Evolutionary conservation across 805 yeast species (phyloP).

Genomic region (Kockiozyma suomiensis): DNA sequence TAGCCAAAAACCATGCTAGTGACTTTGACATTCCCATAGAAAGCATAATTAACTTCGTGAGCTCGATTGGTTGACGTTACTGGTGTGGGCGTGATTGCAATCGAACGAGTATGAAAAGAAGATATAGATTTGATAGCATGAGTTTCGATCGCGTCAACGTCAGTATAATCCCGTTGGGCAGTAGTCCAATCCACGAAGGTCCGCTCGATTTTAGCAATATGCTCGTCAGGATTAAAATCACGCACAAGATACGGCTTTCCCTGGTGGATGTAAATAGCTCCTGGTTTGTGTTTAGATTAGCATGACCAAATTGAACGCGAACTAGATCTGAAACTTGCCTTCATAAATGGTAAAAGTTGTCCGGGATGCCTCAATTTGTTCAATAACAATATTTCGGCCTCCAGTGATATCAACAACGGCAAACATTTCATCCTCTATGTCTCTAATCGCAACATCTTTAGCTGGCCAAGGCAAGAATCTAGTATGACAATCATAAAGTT

Average conservation of each 20-base stretch:
- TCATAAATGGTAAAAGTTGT: conserved; percentile 87
- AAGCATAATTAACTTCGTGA: conserved; percentile 44
- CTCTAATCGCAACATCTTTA: conserved; percentile 72
- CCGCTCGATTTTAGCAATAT: conserved; percentile 79
- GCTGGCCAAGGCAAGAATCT: conserved; percentile 82
- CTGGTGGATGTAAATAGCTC: conserved; percentile 92
- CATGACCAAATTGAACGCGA: no score
- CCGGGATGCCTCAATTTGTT: conserved; percentile 84
- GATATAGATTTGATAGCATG: conserved; percentile 35
- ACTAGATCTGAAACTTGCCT: no score
- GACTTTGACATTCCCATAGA: conserved; percentile 72
- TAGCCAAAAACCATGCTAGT: conserved; percentile 87
- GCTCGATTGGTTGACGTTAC: background rate
- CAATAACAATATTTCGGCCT: conserved; percentile 74
- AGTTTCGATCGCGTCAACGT: conserved; percentile 72
- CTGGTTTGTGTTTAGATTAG: no score
- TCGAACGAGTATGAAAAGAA: background rate
- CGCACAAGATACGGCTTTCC: conserved; percentile 86
- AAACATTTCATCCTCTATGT: conserved; percentile 76
- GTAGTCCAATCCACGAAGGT: conserved; percentile 96
- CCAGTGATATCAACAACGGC: conserved; percentile 91
- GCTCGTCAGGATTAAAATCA: conserved; percentile 78
- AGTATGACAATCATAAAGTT: conserved; percentile 54
- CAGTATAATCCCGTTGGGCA: conserved; percentile 86
- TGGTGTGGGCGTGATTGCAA: background rate